A percentile compares a stretch with the other conserved stretches of the same genome.
Conservation (phyloP, 2,329 filamentous ascomycete genomes). For the Beauveria rudraprayagi region DNA sequence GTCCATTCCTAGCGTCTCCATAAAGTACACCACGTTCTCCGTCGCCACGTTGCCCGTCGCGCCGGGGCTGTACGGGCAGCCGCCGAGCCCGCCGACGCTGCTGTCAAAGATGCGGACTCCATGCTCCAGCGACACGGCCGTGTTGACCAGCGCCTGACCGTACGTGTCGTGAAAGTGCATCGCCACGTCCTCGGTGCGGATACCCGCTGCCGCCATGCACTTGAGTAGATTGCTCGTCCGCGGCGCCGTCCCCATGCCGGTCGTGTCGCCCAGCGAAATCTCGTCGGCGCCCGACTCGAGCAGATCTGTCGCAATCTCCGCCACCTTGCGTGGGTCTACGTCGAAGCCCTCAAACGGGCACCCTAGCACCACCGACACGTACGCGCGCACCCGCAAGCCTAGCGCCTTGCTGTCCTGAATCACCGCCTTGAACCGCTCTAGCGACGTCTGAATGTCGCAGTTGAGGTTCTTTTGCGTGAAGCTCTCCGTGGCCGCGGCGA, state of each 20-base stretch:
- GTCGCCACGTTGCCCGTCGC: slow-evolving; percentile 82
- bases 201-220: slow-evolving; percentile 56
- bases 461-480: slow-evolving; percentile 80
- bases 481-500: slow-evolving; percentile 72
- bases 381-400: slow-evolving; percentile 64
- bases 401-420: slow-evolving; percentile 58
- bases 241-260: slow-evolving; percentile 79
- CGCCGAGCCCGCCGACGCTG: slow-evolving; percentile 72
- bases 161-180: slow-evolving; percentile 90
- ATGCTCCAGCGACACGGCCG: slow-evolving; percentile 66
- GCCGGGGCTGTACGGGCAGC: slow-evolving; percentile 77
- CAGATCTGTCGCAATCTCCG: slow-evolving; percentile 58
- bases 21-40: slow-evolving; percentile 73
- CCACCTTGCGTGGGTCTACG: slow-evolving; percentile 55
- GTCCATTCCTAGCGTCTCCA: slow-evolving; percentile 64
- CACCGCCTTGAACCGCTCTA: slow-evolving; percentile 61
- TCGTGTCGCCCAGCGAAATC: slow-evolving; percentile 84
- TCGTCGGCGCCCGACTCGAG: slow-evolving; percentile 86
- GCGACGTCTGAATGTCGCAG: slow-evolving; percentile 66
- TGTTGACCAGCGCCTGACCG: slow-evolving; percentile 77
- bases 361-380: slow-evolving; percentile 72
- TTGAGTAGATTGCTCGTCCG: slow-evolving; percentile 56
- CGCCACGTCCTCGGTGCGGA: slow-evolving; percentile 63
- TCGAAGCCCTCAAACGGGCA: slow-evolving; percentile 68
- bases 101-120: slow-evolving; percentile 74